Base-by-base conservation (phyloP, 2,329 filamentous ascomycete genomes). In the Aspergillus pseudonomiae region DNA sequence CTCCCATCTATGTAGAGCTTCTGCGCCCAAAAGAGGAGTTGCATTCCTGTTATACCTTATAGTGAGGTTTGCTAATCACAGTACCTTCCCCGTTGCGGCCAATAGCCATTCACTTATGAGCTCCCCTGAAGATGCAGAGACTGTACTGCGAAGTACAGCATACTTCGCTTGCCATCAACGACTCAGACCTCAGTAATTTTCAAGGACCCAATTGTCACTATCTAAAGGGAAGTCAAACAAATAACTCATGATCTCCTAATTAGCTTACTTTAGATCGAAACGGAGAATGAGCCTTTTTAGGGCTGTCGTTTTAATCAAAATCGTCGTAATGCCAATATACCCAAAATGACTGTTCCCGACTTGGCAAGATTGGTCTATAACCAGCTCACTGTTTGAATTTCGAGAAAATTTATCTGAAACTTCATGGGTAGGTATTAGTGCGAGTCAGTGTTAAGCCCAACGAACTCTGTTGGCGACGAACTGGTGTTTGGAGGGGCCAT, bases 381-480 rank as follows among this genome's bases (percentile, higher is more conserved):
- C 32, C 10, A 34, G 32, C 19, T 21, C 30, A 19, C 10, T 34
- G 26, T n/a, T 19, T 21, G 4, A 53, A 28, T 24, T 12, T 41
- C 36, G 16, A 36, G 53, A 7, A 19, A 10, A 34, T 26, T 30
- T 56, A 21, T 16, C n/a, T 56, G 39, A 21, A 21, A 32, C 39
- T n/a, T 41, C 45, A 24, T 28, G 10, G 24, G 21, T 28, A 14
- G 34, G 5, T 36, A 36, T 36, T 36, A 36, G 34, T 36, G 14
- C 34, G 14, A 36, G 12, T 45, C 26, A 30, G 26, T 36, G 26
- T 45, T 10, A 12, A 41, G 36, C 36, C 48, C 34, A 50, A 30
- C 28, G 53, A 60, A 54, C 58, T 30, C 50, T 36, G 34, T 56
- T 56, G 48, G 12, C 24, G n/a, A 55, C 52, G 21, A 55, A 39